phyloP scores from a whole-genome alignment of 1,284 basidiomycete genomes.

The Fomes fomentarius region DNA sequence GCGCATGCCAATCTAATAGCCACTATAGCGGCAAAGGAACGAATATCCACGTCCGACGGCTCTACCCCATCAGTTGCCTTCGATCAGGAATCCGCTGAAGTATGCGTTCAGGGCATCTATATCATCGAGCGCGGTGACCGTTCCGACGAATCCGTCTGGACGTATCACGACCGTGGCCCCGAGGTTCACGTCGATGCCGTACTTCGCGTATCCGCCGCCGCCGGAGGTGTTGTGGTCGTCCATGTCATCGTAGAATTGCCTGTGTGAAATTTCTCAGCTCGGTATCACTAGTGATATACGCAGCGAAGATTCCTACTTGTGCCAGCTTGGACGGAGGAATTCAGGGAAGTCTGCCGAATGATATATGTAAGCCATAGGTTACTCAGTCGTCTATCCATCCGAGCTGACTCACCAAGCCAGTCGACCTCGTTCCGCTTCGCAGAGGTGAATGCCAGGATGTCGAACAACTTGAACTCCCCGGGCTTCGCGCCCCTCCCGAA shows the following conservation, averaged over 20 bases:
- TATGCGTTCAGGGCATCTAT: constrained; percentile 49
- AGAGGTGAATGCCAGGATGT: constrained; percentile 54
- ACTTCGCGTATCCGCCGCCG: constrained; percentile 46
- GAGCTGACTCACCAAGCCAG: constrained; percentile 36
- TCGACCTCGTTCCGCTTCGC: constrained; percentile 50
- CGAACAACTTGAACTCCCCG: constrained; percentile 42
- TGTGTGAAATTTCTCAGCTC: constrained; percentile 7
- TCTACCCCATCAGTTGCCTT: not conserved
- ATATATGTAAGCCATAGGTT: too few relatives aligned
- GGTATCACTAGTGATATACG: not conserved
- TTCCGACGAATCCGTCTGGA: constrained; percentile 76
- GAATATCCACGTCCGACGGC: too few relatives aligned
- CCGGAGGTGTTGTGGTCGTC: constrained; percentile 38
- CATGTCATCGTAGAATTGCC: constrained; percentile 38
- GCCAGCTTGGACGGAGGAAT: constrained; percentile 64
- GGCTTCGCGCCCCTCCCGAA: constrained; percentile 24
- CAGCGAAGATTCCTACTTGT: constrained; percentile 47
- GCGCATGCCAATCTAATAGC: too few relatives aligned
- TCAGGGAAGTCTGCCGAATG: constrained; percentile 42
- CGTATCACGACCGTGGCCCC: constrained; percentile 72
- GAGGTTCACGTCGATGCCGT: constrained; percentile 51
- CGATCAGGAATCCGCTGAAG: constrained; percentile 47
- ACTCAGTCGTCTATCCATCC: too few relatives aligned
- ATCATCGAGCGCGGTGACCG: constrained; percentile 52
- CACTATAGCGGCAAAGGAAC: too few relatives aligned